Evolutionary conservation across 164 flowering plant species (phyloP).

Genomic region (Umbilicus rupestris): DNA sequence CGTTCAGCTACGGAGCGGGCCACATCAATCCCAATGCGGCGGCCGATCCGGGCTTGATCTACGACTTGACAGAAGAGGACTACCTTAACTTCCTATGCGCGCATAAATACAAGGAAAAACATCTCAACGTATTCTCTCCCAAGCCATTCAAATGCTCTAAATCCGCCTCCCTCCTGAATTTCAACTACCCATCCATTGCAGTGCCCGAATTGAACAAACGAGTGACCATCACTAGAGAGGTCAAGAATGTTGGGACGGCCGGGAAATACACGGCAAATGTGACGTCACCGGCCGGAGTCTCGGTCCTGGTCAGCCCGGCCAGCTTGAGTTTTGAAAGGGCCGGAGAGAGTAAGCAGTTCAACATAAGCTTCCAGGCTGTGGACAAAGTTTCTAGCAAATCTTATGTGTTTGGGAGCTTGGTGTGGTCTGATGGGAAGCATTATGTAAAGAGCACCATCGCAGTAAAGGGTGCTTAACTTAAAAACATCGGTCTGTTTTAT

Average conservation of each 20-base stretch:
- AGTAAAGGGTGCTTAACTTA: background rate
- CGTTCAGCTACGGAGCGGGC: constrained; percentile 13
- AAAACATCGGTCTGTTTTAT: too few species aligned
- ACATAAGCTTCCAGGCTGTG: background rate
- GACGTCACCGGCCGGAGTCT: background rate
- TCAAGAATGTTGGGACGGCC: constrained; percentile 7
- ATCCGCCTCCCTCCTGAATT: background rate
- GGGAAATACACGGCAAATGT: constrained; percentile 1
- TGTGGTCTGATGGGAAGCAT: constrained; percentile 13
- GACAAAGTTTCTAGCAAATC: background rate
- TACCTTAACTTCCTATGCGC: constrained; percentile 15
- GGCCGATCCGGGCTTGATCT: constrained; percentile 11
- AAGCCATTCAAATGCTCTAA: background rate
- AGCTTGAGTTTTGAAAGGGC: constrained; percentile 5
- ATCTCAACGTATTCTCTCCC: background rate
- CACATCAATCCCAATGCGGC: constrained; percentile 6
- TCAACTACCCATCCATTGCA: constrained; percentile 13
- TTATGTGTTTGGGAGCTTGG: constrained; percentile 10
- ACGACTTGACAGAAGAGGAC: constrained; percentile 7
- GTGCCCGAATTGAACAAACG: constrained; percentile 2
- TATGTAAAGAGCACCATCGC: constrained; percentile 10
- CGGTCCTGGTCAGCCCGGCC: background rate
- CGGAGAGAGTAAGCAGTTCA: constrained; percentile 10
- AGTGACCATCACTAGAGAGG: constrained; percentile 1
- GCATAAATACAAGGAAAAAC: background rate